Evolutionary conservation across 2,329 filamentous ascomycete genomes (phyloP).

Genomic region (Pochonia chlamydosporia): DNA sequence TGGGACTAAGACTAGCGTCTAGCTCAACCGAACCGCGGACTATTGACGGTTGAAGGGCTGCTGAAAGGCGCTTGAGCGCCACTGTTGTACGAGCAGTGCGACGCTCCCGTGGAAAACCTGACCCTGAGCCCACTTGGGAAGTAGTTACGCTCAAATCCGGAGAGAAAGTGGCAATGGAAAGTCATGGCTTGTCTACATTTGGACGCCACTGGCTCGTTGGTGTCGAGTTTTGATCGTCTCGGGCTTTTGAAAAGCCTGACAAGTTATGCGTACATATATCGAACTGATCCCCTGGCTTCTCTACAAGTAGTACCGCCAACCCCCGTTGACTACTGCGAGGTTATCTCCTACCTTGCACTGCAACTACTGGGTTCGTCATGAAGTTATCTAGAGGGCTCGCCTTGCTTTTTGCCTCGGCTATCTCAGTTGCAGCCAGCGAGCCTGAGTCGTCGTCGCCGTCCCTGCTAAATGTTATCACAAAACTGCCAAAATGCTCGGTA

Average conservation of each 20-base stretch:
- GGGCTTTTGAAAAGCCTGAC: neutral
- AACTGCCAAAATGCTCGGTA: conserved; percentile 1
- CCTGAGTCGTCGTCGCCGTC: neutral
- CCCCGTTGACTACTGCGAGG: neutral
- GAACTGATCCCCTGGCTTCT: neutral
- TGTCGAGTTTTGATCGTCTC: neutral
- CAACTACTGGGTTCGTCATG: neutral
- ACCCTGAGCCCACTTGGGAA: neutral
- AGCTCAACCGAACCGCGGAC: too few species aligned
- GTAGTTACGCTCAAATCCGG: neutral
- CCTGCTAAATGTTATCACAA: neutral
- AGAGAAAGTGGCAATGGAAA: neutral
- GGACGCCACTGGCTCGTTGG: neutral
- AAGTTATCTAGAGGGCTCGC: neutral
- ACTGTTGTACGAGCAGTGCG: neutral
- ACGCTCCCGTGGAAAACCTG: neutral
- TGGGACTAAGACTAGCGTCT: neutral
- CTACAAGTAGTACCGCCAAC: neutral
- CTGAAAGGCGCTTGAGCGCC: too few species aligned
- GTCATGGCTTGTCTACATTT: neutral
- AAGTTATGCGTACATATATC: too few species aligned
- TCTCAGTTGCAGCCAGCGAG: neutral
- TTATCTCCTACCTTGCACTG: neutral
- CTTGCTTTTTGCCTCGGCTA: neutral
- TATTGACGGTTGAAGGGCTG: too few species aligned